Evolutionary conservation across 441 rosid genomes (phyloP).

Genomic region (Bruguiera hainesii): DNA sequence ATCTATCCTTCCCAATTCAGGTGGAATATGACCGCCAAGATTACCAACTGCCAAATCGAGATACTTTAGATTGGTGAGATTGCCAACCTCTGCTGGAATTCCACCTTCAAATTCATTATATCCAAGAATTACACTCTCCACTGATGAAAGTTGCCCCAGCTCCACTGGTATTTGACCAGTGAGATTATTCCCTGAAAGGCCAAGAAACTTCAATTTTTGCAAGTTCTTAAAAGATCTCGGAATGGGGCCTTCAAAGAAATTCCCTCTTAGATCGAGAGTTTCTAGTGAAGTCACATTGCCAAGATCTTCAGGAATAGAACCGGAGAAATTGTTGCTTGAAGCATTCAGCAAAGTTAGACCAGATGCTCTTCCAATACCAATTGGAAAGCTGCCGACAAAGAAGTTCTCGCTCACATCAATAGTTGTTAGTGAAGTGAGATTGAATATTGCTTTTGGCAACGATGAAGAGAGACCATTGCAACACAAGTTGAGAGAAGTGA

Average conservation of each 20-base stretch:
- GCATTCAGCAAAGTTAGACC: conserved; percentile 68
- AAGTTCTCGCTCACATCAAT: conserved; percentile 78
- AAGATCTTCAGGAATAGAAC: conserved; percentile 66
- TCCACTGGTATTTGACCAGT: conserved; percentile 52
- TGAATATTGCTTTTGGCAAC: conserved; percentile 45
- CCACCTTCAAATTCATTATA: conserved; percentile 58
- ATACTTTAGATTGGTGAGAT: conserved; percentile 50
- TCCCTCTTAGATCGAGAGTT: conserved; percentile 82
- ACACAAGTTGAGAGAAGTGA: conserved; percentile 62
- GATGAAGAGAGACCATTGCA: conserved; percentile 55
- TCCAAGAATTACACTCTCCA: conserved; percentile 61
- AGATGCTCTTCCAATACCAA: conserved; percentile 55
- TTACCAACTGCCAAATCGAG: conserved; percentile 56
- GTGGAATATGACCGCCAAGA: conserved; percentile 58
- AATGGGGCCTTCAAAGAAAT: conserved; percentile 69
- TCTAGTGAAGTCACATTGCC: conserved; percentile 60
- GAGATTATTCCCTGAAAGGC: conserved; percentile 67
- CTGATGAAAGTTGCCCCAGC: conserved; percentile 51
- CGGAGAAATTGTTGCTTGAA: conserved; percentile 78
- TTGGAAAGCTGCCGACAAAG: conserved; percentile 47
- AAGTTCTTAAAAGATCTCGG: conserved; percentile 57
- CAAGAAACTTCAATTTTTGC: conserved; percentile 56
- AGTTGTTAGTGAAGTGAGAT: conserved; percentile 48
- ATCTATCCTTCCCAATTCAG: conserved; percentile 48
- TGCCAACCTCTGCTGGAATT: conserved; percentile 52